Evolutionary conservation across 371 early-diverging fungal genomes (phyloP).

Genomic region (Parasitella parasitica): DNA sequence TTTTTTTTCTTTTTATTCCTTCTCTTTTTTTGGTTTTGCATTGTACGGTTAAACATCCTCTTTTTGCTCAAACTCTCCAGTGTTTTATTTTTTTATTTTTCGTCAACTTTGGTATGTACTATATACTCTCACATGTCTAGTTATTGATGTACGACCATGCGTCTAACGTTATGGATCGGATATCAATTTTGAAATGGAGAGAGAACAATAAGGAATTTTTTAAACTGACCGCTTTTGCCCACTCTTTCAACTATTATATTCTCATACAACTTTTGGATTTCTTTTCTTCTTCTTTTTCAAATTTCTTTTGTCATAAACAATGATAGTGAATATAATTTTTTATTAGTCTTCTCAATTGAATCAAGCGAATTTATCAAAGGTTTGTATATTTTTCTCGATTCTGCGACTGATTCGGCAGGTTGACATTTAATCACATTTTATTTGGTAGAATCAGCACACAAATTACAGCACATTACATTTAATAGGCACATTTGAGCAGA

Average conservation of each 20-base stretch:
- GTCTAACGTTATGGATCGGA: conserved; percentile 22
- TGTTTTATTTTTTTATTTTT: background rate
- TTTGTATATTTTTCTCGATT: background rate
- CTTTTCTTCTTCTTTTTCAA: background rate
- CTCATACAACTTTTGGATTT: background rate
- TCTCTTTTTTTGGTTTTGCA: background rate
- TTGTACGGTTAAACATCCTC: background rate
- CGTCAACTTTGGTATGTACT: conserved; percentile 8
- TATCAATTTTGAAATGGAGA: conserved; percentile 15
- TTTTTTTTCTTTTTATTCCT: background rate
- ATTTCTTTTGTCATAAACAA: background rate
- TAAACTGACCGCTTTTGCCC: background rate
- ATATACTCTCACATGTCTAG: conserved; percentile 2
- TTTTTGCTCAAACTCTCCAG: background rate
- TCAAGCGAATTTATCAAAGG: background rate
- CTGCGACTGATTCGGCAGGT: background rate
- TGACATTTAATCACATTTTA: background rate
- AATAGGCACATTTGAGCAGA: no score
- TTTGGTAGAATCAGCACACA: no score
- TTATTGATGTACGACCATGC: conserved; percentile 19
- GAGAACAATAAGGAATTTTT: conserved; percentile 3
- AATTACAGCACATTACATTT: no score
- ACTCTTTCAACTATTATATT: no score
- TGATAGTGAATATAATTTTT: background rate
- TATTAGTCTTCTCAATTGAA: background rate